Base-by-base conservation (phyloP, 371 early-diverging fungal species). In the Nosema muscidifuracis region DNA sequence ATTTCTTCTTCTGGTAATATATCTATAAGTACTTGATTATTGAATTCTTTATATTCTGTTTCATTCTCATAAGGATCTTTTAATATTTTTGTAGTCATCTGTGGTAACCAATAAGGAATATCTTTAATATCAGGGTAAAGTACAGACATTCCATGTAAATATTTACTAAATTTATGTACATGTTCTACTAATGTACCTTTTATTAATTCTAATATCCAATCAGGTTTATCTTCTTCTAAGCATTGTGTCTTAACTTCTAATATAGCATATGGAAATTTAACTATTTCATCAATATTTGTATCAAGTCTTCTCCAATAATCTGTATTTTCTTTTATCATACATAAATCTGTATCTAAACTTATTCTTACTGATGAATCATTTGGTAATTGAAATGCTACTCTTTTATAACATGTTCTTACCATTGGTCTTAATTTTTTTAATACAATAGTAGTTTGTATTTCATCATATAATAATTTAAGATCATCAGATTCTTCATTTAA, bases 351-450 rank as follows among this genome's bases (percentile, higher is more conserved):
- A 83, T 98, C 98, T 22, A 98, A 86, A 67, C 91, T 91, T 70
- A 98, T 93, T 79, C 98, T 88, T 26, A 98, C 95, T 68, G 91
- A 88, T 1, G 95, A 92, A 84, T 94, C 95, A 40, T 93, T 94
- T 16, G 98, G 98, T 30, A 96, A 82, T 82, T 98, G 98, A 86
- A 98, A 98, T 15, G 98, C 98, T 28, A 92, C 94, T 81, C 98
- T 89, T 80, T 93, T 95, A 85, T 98, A 96, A 77, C 93, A 93
- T 0, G 94, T 92, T 63, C 96, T 89, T 67, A 84, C 87, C 85
- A 88, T 88, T 74, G 98, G 98, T 26, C 85, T 82, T 66, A 96
- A 85, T 10, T 87, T 81, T 77, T 89, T 88, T 1, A 87, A 80
- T 28, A 85, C 74, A n/a, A 95, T 87, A 22, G 87, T 83, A n/a